Evolutionary conservation across 352 stramenopile genomes (phyloP).

Genomic region (Lagenidium sp.): DNA sequence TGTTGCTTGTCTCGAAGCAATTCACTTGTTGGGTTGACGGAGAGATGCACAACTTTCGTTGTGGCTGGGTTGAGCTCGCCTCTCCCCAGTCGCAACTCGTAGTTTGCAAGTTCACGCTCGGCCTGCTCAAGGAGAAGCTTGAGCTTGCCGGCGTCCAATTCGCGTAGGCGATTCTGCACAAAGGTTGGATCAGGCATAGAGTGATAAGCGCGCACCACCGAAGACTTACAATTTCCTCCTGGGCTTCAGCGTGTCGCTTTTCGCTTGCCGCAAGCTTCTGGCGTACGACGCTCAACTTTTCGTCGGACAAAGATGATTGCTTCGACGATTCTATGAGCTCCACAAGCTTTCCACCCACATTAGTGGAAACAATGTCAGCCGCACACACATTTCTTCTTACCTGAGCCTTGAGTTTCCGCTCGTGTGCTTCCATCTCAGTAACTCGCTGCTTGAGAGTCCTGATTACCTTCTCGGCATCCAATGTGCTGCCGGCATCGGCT

Average conservation of each 20-base stretch:
- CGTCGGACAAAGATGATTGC: slow-evolving; percentile 43
- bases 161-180: background rate
- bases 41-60: slow-evolving; percentile 84
- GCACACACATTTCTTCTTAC: slow-evolving; percentile 5
- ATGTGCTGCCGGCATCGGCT: slow-evolving; percentile 28
- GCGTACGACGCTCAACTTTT: slow-evolving; percentile 43
- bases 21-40: slow-evolving; percentile 76
- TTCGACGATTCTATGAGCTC: slow-evolving; percentile 60
- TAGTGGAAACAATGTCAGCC: background rate
- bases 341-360: slow-evolving; percentile 26
- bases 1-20: slow-evolving; percentile 36
- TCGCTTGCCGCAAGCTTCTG: slow-evolving; percentile 50
- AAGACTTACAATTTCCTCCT: slow-evolving; percentile 40
- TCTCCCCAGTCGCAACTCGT: slow-evolving; percentile 52
- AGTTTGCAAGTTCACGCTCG: background rate
- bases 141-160: background rate
- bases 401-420: slow-evolving; percentile 66
- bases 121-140: no score
- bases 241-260: slow-evolving; percentile 27
- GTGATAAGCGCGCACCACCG: background rate
- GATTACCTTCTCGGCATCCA: slow-evolving; percentile 42
- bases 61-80: slow-evolving; percentile 75
- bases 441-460: slow-evolving; percentile 52
- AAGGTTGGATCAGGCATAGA: background rate
- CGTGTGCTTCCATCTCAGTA: slow-evolving; percentile 40